These are phyloP conservation scores for Thraustochytrium sp. DNA, from an alignment of 352 stramenopile genomes.

Conservation along the genomic window DNA sequence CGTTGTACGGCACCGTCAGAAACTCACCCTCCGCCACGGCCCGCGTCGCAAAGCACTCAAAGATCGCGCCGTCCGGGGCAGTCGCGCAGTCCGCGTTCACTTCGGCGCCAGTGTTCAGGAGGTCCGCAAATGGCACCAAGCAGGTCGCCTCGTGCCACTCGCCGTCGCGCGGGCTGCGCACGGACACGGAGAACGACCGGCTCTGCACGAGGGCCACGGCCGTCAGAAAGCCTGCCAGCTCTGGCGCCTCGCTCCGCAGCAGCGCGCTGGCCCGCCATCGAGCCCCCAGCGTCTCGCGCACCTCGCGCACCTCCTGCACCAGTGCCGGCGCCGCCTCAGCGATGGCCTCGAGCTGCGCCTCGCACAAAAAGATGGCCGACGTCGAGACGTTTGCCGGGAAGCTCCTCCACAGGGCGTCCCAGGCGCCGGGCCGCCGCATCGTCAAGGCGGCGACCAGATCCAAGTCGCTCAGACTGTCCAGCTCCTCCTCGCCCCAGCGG, in stretches of 20 bases:
- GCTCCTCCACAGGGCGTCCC: background rate
- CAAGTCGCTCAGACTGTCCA: background rate
- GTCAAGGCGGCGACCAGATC: slow-evolving; percentile 13
- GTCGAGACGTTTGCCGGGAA: background rate
- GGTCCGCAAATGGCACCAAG: slow-evolving; percentile 24
- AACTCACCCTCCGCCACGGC: background rate
- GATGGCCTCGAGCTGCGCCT: background rate
- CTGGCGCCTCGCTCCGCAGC: background rate
- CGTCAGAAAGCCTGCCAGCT: background rate
- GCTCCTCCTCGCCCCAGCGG: background rate
- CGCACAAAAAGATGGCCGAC: background rate
- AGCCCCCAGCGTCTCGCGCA: background rate
- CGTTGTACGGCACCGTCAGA: background rate
- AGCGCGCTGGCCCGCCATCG: background rate
- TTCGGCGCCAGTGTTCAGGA: background rate
- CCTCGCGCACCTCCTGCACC: background rate
- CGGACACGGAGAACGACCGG: background rate
- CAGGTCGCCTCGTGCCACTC: background rate
- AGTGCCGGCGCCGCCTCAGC: background rate
- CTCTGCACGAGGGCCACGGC: slow-evolving; percentile 12
- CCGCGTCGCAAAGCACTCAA: slow-evolving; percentile 30
- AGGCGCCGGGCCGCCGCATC: background rate
- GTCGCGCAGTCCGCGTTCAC: slow-evolving; percentile 20
- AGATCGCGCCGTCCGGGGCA: background rate
- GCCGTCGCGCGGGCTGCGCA: background rate